A percentile compares a stretch with the other conserved stretches of the same genome.
phyloP scores from a whole-genome alignment of 2,329 filamentous ascomycete genomes.

The Coniella vitis region DNA sequence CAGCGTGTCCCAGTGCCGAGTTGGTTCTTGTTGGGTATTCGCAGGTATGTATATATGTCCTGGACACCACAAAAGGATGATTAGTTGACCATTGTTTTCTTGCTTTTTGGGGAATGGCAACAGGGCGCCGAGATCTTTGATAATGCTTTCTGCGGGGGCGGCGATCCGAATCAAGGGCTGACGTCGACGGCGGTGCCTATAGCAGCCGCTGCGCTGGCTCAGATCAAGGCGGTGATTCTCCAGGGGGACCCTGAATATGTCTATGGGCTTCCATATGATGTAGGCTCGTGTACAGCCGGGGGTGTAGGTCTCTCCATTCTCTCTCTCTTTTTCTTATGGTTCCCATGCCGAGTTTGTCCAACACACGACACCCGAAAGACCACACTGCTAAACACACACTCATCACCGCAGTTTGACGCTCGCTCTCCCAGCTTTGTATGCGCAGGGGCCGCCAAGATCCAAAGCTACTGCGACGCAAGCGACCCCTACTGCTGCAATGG shows the following conservation, averaged over 20 bases:
- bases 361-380: too few species aligned
- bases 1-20: conserved; percentile 48
- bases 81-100: too few species aligned
- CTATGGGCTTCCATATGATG: conserved; percentile 48
- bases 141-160: conserved; percentile 56
- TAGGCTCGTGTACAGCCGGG: conserved; percentile 50
- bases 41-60: conserved; percentile 32
- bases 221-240: conserved; percentile 58
- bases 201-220: conserved; percentile 39
- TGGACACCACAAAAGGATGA: not conserved
- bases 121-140: conserved; percentile 59
- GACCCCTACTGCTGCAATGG: conserved; percentile 64
- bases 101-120: not conserved
- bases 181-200: conserved; percentile 36
- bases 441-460: conserved; percentile 42
- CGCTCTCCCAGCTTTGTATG: conserved; percentile 52
- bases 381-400: not conserved
- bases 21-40: conserved; percentile 58
- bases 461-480: conserved; percentile 58
- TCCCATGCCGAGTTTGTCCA: not conserved
- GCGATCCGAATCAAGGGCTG: conserved; percentile 38
- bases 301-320: conserved; percentile 40
- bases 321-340: not conserved
- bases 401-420: conserved; percentile 47
- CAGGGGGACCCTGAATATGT: conserved; percentile 57